Base-by-base conservation (phyloP, 1,284 basidiomycete genomes). In the Ceratobasidium sp. region DNA sequence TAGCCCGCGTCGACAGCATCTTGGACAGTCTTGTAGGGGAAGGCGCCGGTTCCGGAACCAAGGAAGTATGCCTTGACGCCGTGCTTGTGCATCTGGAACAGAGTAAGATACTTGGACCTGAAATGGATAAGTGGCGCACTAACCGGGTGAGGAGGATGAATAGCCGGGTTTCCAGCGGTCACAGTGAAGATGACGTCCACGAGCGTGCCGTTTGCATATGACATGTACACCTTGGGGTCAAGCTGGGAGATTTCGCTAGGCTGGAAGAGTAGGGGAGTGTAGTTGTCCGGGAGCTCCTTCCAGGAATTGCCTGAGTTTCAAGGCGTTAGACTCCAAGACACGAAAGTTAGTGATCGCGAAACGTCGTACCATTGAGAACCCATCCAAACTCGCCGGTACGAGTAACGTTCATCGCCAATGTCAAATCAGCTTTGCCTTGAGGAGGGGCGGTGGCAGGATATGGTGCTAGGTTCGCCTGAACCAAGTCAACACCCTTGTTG, bases 71-170 rank as follows among this genome's bases (percentile, higher is more conserved):
- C 75, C 37, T 76, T 76, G 15, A 67, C 54, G 8, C 67, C 67
- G 34, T 76, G 75, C 62, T 76, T 76, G 46, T 76, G 75, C 65
- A 76, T 76, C 46, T 61, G 49, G 8, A 5, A 22, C 62, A 25
- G 32, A 37, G 15, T 56, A 9, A 54, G 66, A 49, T 5, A 40
- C 2, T 37, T 11, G 46, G 56, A 44, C 32, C 5, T 3, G 9
- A 9, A 9, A 43, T 9, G 2, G 19, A 9, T 22, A 19, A 2
- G 46, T 19, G 17, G 44, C 4, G 11, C 22, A 64, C 44, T 17
- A 13, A 54, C 44, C 43, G 51, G 52, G 22, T 68, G 75, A 59
- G 67, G 40, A 34, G 52, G 75, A 44, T 59, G 46, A 1, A 56
- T 37, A 17, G 65, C 65, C 13, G 69, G 69, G 34, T 71, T 49